Base-by-base conservation (phyloP, 2,329 filamentous ascomycete species). In the Penicillium paneum region DNA sequence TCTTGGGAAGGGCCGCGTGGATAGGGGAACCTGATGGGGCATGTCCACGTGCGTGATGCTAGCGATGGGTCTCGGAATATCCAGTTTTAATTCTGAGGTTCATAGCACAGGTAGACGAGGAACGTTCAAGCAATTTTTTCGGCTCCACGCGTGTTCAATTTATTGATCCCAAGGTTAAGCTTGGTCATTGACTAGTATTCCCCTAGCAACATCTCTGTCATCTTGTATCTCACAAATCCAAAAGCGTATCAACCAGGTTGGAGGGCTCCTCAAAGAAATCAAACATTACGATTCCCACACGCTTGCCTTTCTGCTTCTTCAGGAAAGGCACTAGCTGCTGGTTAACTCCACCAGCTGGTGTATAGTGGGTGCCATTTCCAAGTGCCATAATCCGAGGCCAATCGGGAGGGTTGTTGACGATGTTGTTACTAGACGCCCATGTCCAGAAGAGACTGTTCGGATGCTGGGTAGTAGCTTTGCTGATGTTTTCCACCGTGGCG, bases 231-330 rank as follows among this genome's bases (percentile, higher is more conserved):
- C n/a, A 63, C 29, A 66, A 43, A 29, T 55, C 57, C 47, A 80
- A 58, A 34, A 79, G 70, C 2, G 69, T 66, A 50, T 72, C 65
- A 17, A 81, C 60, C 45, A 81, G 58, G 3, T 74, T 69, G 2
- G 52, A 62, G 0, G 77, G 78, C 58, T 73, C 64, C 41, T 80
- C 74, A 59, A 74, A 82, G 58, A 78, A 81, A 60, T 81, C 79
- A 64, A 82, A 74, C 68, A 82, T 79, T 13, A 81, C 74, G 56
- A 81, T 77, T 0, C 79, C 79, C n/a, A 81, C 46, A 47, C 79
- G 71, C 63, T 76, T 73, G 2, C 78, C 77, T 41, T 67, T 71
- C 53, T 75, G 57, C 3, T 57, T 42, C 47, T 69, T 54, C 26
- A 81, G 58, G 24, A 75, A 67, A 0, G 66, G 53, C 5, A 74